These are phyloP conservation scores for Barnettozyma wickerhamii DNA, from an alignment of 805 yeast species.

Conservation along the genomic window DNA sequence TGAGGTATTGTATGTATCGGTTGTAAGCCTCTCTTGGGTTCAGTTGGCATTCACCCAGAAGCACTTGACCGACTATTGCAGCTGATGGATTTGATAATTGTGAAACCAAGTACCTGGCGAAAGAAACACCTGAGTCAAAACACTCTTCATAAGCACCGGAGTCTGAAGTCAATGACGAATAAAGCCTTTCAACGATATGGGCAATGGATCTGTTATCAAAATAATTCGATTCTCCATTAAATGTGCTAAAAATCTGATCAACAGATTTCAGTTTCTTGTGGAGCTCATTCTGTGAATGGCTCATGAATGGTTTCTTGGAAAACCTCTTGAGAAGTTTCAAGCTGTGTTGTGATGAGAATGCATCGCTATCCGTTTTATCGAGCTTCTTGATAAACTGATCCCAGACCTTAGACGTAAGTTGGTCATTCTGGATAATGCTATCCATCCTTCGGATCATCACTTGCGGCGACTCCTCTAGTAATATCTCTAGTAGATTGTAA, in stretches of 20 bases:
- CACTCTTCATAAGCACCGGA: slow-evolving; percentile 3
- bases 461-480: slow-evolving; percentile 2
- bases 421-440: neutral
- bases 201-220: slow-evolving; percentile 18
- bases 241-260: neutral
- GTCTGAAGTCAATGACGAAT: neutral
- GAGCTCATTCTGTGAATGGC: slow-evolving; percentile 3
- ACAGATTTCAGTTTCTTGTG: slow-evolving; percentile 2
- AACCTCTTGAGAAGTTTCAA: neutral
- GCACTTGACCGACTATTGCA: slow-evolving; percentile 18
- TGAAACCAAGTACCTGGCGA: slow-evolving; percentile 21
- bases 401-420: slow-evolving; percentile 7
- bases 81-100: slow-evolving; percentile 15
- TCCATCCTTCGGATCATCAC: slow-evolving; percentile 5
- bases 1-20: slow-evolving; percentile 22
- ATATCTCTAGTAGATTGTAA: neutral
- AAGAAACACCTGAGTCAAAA: slow-evolving; percentile 13
- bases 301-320: neutral
- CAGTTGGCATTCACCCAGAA: slow-evolving; percentile 29
- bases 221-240: slow-evolving; percentile 1
- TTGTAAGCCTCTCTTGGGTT: slow-evolving; percentile 29
- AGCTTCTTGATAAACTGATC: slow-evolving; percentile 1
- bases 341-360: slow-evolving; percentile 1
- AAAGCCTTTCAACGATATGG: slow-evolving; percentile 11
- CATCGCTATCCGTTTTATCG: slow-evolving; percentile 1